Evolutionary conservation across 306 rosid species (phyloP).

Genomic region (Prunus armeniaca): DNA sequence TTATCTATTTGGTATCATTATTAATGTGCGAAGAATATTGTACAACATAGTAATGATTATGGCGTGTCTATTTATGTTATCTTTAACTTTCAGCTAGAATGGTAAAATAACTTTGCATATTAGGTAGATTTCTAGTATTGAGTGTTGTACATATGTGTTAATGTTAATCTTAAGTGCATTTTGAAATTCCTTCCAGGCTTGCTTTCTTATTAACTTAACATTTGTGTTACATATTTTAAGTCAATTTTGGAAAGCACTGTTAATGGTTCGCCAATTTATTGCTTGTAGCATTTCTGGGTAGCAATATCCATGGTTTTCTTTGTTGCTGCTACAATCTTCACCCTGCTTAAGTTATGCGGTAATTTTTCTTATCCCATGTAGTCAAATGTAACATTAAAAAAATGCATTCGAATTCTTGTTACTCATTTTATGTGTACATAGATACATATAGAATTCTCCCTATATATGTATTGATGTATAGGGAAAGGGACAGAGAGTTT

Average conservation of each 20-base stretch:
- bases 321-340: conserved; percentile 86
- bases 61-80: conserved; percentile 2
- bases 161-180: neutral
- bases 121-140: neutral
- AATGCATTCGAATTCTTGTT: neutral
- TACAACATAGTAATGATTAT: neutral
- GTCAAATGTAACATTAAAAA: neutral
- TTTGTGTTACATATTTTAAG: neutral
- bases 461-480: neutral
- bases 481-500: neutral
- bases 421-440: neutral
- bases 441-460: neutral
- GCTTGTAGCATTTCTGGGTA: conserved; percentile 92
- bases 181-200: neutral
- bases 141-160: neutral
- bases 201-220: conserved; percentile 11
- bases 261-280: conserved; percentile 27
- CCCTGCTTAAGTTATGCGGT: conserved; percentile 87
- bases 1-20: neutral
- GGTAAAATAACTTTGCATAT: conserved; percentile 2
- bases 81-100: neutral
- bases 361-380: conserved; percentile 19
- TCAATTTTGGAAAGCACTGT: neutral
- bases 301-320: conserved; percentile 99
- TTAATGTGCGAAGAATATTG: neutral